Evolutionary conservation across 495 filamentous ascomycete genomes (phyloP).

Genomic region (Parmelia sp.): DNA sequence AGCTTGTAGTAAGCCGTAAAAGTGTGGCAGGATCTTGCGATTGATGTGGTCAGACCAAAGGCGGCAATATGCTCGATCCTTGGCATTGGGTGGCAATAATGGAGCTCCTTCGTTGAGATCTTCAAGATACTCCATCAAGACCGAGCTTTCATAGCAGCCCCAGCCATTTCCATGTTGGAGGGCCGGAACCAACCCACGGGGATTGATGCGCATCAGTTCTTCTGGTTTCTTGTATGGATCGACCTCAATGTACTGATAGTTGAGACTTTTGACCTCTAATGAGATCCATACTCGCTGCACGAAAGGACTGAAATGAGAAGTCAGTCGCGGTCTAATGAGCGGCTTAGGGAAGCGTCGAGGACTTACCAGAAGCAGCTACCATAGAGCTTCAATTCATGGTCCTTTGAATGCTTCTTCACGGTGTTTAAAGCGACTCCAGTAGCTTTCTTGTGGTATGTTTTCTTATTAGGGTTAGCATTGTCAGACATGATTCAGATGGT

Average conservation of each 20-base stretch:
- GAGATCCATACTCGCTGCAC: constrained; percentile 96
- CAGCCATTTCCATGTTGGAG: constrained; percentile 77
- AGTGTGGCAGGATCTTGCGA: constrained; percentile 70
- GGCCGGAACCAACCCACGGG: constrained; percentile 80
- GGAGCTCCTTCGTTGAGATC: constrained; percentile 58
- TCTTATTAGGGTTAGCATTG: constrained; percentile 44
- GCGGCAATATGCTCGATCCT: constrained; percentile 68
- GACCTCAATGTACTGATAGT: constrained; percentile 88
- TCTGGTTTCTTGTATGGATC: constrained; percentile 81
- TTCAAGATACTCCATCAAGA: constrained; percentile 83
- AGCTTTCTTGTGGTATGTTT: constrained; percentile 76
- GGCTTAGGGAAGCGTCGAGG: constrained; percentile 1
- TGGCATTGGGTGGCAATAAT: constrained; percentile 62
- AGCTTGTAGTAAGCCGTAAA: constrained; percentile 71
- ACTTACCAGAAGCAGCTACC: constrained; percentile 87
- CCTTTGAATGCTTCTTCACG: constrained; percentile 61
- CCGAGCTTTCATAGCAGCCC: constrained; percentile 80
- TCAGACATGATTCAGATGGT: constrained; percentile 37
- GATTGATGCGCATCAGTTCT: constrained; percentile 74
- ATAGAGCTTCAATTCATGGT: constrained; percentile 71
- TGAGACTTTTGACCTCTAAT: constrained; percentile 74
- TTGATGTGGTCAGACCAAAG: constrained; percentile 90
- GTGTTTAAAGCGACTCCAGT: constrained; percentile 71
- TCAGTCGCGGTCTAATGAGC: constrained; percentile 25
- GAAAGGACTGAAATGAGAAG: constrained; percentile 50